Base-by-base conservation (phyloP, 2,329 filamentous ascomycete genomes). In the Elsinoe batatas region DNA sequence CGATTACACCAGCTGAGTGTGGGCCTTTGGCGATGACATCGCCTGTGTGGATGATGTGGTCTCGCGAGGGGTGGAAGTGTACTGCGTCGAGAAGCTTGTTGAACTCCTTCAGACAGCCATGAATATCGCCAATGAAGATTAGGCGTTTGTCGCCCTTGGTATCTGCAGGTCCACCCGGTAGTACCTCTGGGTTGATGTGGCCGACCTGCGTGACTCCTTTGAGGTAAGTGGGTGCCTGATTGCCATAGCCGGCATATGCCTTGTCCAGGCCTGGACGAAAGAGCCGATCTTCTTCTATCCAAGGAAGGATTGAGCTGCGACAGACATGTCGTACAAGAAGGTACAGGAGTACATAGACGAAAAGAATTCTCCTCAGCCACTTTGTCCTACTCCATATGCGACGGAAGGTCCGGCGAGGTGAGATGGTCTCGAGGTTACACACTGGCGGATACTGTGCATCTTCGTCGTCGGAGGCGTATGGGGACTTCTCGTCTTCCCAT, bases 1-100 rank as follows among this genome's bases (percentile, higher is more conserved):
- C 80, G 47, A 97, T 77, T 0, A 95, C 88, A 36, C 84, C 88
- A 0, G 77, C 65, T 32, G 87, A 91, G 70, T 95, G 84, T 10
- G 91, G 89, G 0, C 91, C 91, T 71, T 95, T 95, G 66, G 84
- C 84, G 62, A 97, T 79, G 67, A 91, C 78, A 69, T 95, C 88
- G 47, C 89, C 89, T 0, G 82, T 78, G 44, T 91, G 76, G 17
- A 95, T 75, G 37, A 95, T 72, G 65, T 91, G 87, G 68, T 95
- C 91, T 49, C 72, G 74, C 12, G 76, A 71, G 22, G 71, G 67
- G 58, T 84, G 69, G 69, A 88, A 91, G 13, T 75, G 67, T 18
- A 86, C 73, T 64, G 88, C 83, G 4, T 78, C 67, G 22, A 97
- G 77, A 11, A 97, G 76, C 13, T 75, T 67, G 33, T 71, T 62